Percentiles rank a stretch among this genome's conserved stretches.
phyloP scores from a whole-genome alignment of 257 asterid genomes.

The Oldenlandia corymbosa region DNA sequence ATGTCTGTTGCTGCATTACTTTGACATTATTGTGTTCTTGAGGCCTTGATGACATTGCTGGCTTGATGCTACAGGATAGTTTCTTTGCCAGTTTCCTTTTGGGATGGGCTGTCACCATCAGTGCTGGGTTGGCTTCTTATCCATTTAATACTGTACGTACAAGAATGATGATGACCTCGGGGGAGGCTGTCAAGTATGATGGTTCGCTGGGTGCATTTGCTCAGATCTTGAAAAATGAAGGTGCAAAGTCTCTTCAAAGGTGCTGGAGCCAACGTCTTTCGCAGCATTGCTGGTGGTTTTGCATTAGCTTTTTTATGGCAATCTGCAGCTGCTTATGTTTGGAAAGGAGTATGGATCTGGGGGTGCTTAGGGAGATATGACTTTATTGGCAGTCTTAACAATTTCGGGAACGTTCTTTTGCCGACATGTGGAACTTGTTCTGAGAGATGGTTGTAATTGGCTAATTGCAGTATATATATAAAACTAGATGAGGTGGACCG shows the following conservation, averaged over 20 bases:
- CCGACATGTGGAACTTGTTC: not conserved
- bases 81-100: slow-evolving; percentile 74
- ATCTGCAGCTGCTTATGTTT: slow-evolving; percentile 52
- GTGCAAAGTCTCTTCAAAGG: slow-evolving; percentile 66
- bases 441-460: not conserved
- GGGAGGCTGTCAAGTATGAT: slow-evolving; percentile 66
- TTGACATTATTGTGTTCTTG: not conserved
- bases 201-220: slow-evolving; percentile 58
- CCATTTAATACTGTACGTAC: slow-evolving; percentile 73
- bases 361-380: slow-evolving; percentile 22
- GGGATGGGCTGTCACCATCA: slow-evolving; percentile 74
- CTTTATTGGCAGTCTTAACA: slow-evolving; percentile 9
- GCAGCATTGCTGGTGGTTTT: slow-evolving; percentile 81
- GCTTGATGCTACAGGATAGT: slow-evolving; percentile 43
- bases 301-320: slow-evolving; percentile 72
- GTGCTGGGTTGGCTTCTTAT: slow-evolving; percentile 74
- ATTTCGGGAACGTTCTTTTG: slow-evolving; percentile 1
- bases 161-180: slow-evolving; percentile 91
- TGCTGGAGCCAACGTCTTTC: slow-evolving; percentile 71
- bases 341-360: slow-evolving; percentile 76
- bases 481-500: too few relatives aligned
- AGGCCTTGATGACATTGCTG: not conserved
- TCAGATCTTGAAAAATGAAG: slow-evolving; percentile 62
- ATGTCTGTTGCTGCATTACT: not conserved
- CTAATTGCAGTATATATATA: too few relatives aligned